Evolutionary conservation across 2,329 filamentous ascomycete species (phyloP), one percentile per base, ranked within the genome.

Genomic region (Ceratocystis huliohia): DNA sequence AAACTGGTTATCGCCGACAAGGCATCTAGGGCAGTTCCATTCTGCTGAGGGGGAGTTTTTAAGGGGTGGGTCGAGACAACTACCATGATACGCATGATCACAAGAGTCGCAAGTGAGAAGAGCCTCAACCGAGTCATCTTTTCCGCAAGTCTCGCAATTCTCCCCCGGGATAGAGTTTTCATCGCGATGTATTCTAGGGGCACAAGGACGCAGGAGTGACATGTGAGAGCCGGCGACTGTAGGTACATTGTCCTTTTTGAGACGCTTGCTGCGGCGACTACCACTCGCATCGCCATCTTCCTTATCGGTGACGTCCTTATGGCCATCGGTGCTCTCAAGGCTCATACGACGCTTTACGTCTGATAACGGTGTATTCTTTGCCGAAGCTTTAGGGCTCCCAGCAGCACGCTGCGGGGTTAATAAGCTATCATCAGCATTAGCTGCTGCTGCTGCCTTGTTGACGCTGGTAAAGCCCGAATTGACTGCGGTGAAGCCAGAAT

Each of bases 221-320:
- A 97, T 97, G 77, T 97, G 91, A 64, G 93, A 97, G 65, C 94
- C 94, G 70, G 91, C 91, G 70, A 99, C 91, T 44, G 90, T 96
- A 56, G 93, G 91, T 45, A 87, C 83, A 56, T 80, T 79, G 75
- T 85, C 83, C 68, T 95, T 96, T 76, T 94, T 96, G 13, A 96
- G 80, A 56, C 94, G 86, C 78, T 99, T 99, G 76, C 92, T 96
- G 67, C 93, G 86, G 69, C 94, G 84, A 70, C 88, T 90, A 69
- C 83, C 83, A 70, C 78, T 79, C 8, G 25, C 13, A 63, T 91
- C 88, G 1, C 75, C 76, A 65, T 91, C 87, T 8, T 84, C 83
- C 44, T 78, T 80, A 56, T 81, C 79, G 10, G 73, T 73, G 3
- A 77, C 76, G 8, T 72, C 74, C 22, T 84, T 82, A 68, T 80